phyloP scores from a whole-genome alignment of 768 basidiomycete species.

The Trametes cingulata region DNA sequence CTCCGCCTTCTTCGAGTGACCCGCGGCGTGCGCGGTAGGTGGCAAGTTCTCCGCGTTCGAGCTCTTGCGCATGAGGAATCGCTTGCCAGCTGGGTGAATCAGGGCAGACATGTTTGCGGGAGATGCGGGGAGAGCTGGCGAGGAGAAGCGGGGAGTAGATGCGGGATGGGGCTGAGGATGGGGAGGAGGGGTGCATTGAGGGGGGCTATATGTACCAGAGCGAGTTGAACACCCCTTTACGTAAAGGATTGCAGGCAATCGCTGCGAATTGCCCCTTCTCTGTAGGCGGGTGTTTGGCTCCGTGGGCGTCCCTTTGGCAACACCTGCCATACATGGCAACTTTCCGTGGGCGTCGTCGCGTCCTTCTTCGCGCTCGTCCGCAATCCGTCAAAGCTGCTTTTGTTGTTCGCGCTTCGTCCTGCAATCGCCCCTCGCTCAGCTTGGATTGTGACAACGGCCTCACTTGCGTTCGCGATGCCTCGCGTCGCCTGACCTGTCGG shows the following conservation, averaged over 20 bases:
- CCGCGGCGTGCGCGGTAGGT: slow-evolving; percentile 3
- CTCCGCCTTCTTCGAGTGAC: slow-evolving; percentile 16
- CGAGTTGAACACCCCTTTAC: slow-evolving; percentile 6
- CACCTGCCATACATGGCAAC: slow-evolving; percentile 11
- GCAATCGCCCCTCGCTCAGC: neutral
- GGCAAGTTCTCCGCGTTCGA: slow-evolving; percentile 30
- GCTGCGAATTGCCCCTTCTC: neutral
- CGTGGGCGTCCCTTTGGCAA: slow-evolving; percentile 9
- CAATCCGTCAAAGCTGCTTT: slow-evolving; percentile 10
- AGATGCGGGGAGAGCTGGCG: neutral
- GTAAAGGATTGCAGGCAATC: slow-evolving; percentile 19
- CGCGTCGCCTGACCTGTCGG: neutral
- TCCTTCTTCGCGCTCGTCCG: neutral
- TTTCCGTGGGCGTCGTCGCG: neutral
- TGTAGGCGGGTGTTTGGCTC: slow-evolving; percentile 12
- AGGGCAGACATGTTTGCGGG: slow-evolving; percentile 12
- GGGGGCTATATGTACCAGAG: slow-evolving; percentile 9
- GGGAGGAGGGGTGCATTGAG: neutral
- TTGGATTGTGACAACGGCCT: neutral
- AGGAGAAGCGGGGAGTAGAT: neutral
- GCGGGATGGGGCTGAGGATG: neutral
- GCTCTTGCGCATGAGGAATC: slow-evolving; percentile 26
- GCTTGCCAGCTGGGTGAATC: slow-evolving; percentile 15
- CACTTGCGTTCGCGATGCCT: neutral
- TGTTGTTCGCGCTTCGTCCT: neutral